Conservation (phyloP, 2,329 filamentous ascomycete species). For the Ophiocordyceps sinensis region DNA sequence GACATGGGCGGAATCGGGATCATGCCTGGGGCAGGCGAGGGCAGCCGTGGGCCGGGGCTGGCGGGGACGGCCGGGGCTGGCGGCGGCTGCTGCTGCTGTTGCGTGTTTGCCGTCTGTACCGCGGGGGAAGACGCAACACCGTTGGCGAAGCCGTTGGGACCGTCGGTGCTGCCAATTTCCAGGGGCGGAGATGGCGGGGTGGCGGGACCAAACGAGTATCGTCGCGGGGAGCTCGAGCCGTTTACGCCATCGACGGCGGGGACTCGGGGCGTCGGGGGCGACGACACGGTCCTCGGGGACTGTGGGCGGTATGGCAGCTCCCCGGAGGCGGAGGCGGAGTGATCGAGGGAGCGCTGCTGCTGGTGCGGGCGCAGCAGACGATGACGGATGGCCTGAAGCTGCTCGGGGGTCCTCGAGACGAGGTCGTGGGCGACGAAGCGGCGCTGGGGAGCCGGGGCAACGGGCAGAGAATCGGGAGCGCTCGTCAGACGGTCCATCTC, state of each 20-base stretch:
- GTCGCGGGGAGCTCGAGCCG: conserved; percentile 21
- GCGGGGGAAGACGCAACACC: conserved; percentile 8
- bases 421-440: conserved; percentile 24
- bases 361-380: conserved; percentile 10
- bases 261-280: conserved; percentile 32
- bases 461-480: conserved; percentile 42
- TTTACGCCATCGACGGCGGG: conserved; percentile 13
- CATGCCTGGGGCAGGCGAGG: conserved; percentile 35
- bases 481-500: conserved; percentile 44
- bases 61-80: conserved; percentile 5
- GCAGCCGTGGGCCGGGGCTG: conserved; percentile 16
- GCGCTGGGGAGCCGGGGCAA: conserved; percentile 27
- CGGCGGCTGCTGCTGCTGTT: conserved; percentile 2
- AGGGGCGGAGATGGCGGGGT: conserved; percentile 26
- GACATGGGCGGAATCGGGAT: conserved; percentile 54
- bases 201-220: conserved; percentile 34
- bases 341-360: conserved; percentile 9
- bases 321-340: background rate
- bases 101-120: conserved; percentile 5
- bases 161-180: conserved; percentile 23
- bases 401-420: conserved; percentile 11
- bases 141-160: conserved; percentile 4
- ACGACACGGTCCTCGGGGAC: conserved; percentile 32
- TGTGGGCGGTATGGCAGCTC: conserved; percentile 17
- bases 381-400: conserved; percentile 15